Base-by-base conservation (phyloP, 2,329 filamentous ascomycete genomes). In the Stenocarpella maydis region DNA sequence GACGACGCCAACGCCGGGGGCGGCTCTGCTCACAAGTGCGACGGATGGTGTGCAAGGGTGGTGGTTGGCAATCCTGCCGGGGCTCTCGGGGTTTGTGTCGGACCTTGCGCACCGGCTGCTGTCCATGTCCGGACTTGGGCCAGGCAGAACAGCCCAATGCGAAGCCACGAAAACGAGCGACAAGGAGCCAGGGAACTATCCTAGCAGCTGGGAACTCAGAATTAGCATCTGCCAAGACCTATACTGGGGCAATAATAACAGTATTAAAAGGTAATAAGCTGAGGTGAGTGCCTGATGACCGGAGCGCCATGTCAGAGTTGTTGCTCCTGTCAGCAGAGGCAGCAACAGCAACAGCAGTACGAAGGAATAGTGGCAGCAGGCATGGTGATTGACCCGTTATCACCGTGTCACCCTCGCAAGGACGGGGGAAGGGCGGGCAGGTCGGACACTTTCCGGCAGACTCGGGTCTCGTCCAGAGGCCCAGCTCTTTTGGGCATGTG, bases 21-120 rank as follows among this genome's bases (percentile, higher is more conserved):
- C 58, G 58, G 58, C 58, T 63, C 58, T 63, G 58, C 58, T 63
- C 28, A 63, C 43, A 47, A 63, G 58, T 49, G 58, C 58, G 41
- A 28, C 28, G 19, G 14, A 12, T 34, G 43, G 58, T n/a, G n/a
- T n/a, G n/a, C n/a, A 3, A 49, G 19, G 14, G n/a, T 34, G 43
- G 58, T 34, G 1, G 37, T 63, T 34, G 43, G 58, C 24, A 2
- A 49, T 63, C 41, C 58, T 63, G 43, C 58, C 58, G 58, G n/a
- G 58, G 28, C n/a, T 63, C 58, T 63, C 58, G 58, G 58, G 24
- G 41, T 63, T 63, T 63, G 28, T 63, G 43, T n/a, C 58, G 58
- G 58, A 24, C 41, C 49, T 37, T 37, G 10, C 12, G 43, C 58
- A 63, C 26, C 43, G 37, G 12, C 5, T 4, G 34, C 34, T 37